A percentile compares a stretch with the other conserved stretches of the same genome.
Conservation (phyloP, 2,329 filamentous ascomycete species). For the Aspergillus amoenus region DNA sequence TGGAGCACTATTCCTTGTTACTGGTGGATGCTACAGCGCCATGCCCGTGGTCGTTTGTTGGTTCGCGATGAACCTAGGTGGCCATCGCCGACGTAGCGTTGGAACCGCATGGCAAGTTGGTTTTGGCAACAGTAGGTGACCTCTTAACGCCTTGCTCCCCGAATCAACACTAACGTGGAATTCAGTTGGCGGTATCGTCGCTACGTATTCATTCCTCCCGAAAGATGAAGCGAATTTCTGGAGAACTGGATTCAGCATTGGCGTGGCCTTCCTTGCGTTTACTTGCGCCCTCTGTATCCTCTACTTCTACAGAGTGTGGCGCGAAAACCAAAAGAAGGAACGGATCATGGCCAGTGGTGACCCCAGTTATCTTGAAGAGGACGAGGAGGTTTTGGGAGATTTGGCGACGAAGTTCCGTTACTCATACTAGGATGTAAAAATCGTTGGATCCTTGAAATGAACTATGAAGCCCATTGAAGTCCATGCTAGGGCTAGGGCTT, state of each 20-base stretch:
- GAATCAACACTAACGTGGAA: slow-evolving; percentile 7
- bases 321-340: slow-evolving; percentile 43
- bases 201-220: slow-evolving; percentile 67
- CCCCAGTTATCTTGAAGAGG: slow-evolving; percentile 26
- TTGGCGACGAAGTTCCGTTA: slow-evolving; percentile 44
- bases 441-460: not conserved
- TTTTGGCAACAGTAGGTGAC: slow-evolving; percentile 62
- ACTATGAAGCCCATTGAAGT: not conserved
- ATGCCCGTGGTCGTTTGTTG: slow-evolving; percentile 86
- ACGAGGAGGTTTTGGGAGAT: slow-evolving; percentile 41
- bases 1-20: slow-evolving; percentile 76
- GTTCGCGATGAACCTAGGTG: slow-evolving; percentile 78
- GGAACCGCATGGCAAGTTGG: slow-evolving; percentile 75
- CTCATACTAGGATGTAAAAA: slow-evolving; percentile 25
- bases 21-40: slow-evolving; percentile 77
- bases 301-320: slow-evolving; percentile 39
- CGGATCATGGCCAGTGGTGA: slow-evolving; percentile 25
- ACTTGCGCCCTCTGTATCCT: slow-evolving; percentile 54
- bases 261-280: slow-evolving; percentile 70
- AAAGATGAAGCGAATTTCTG: slow-evolving; percentile 66
- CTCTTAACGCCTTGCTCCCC: not conserved
- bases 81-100: slow-evolving; percentile 68
- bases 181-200: slow-evolving; percentile 70
- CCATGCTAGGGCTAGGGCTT: slow-evolving; percentile 15
- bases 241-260: slow-evolving; percentile 73